Percentiles rank a stretch among this genome's conserved stretches.
These are phyloP conservation scores for Lentinus tigrinus DNA, from an alignment of 768 basidiomycete species.

Conservation along the genomic window DNA sequence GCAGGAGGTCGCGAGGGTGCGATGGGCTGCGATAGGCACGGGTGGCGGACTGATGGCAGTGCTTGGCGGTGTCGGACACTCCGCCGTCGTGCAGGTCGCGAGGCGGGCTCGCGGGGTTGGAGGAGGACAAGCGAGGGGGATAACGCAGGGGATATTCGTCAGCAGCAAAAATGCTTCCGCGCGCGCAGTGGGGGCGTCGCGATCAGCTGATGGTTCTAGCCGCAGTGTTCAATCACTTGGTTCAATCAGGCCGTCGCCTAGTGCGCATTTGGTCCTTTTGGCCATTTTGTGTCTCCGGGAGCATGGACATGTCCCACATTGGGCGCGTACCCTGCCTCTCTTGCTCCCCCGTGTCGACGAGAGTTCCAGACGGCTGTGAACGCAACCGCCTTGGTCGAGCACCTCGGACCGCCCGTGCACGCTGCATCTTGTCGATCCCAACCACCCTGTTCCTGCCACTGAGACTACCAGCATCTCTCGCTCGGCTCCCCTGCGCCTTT, in stretches of 20 bases:
- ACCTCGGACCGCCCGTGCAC: slow-evolving; percentile 11
- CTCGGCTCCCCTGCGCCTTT: slow-evolving; percentile 3
- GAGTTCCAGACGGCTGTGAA: background rate
- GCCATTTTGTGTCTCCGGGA: slow-evolving; percentile 9
- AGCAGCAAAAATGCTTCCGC: slow-evolving; percentile 14
- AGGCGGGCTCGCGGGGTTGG: slow-evolving; percentile 3
- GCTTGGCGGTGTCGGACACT: background rate
- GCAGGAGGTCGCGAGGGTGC: background rate
- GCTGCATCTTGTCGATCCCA: slow-evolving; percentile 10
- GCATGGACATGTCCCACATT: slow-evolving; percentile 1
- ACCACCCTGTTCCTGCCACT: slow-evolving; percentile 1
- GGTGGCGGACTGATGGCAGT: background rate
- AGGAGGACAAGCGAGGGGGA: background rate
- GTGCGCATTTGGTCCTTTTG: background rate
- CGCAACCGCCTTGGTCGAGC: background rate
- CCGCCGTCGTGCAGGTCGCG: no score
- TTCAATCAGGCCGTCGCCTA: background rate
- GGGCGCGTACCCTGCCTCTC: background rate
- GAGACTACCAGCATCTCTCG: background rate
- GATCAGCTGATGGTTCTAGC: slow-evolving; percentile 15
- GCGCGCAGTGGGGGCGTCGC: background rate
- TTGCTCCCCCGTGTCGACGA: slow-evolving; percentile 2
- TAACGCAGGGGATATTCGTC: slow-evolving; percentile 7
- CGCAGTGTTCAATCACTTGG: no score
- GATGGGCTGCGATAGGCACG: background rate